These are phyloP conservation scores for Aristolochia fimbriata DNA, from an alignment of 164 flowering plant genomes.

Conservation along the genomic window DNA sequence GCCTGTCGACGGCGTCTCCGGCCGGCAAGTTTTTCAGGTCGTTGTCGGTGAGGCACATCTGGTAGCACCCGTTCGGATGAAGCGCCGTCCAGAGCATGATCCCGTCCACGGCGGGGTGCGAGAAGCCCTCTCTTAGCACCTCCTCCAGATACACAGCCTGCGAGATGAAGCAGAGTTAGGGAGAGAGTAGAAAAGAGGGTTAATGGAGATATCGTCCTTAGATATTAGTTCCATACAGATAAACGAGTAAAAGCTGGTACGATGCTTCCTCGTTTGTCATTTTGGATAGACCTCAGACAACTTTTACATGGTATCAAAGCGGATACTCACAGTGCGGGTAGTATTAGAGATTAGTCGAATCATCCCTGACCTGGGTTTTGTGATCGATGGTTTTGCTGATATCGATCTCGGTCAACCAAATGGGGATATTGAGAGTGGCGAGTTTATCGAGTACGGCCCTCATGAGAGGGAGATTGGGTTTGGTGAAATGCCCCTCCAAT, in stretches of 20 bases:
- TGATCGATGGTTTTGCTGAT: constrained; percentile 44
- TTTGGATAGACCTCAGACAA: too few species aligned
- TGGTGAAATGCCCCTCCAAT: constrained; percentile 64
- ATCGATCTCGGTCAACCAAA: constrained; percentile 94
- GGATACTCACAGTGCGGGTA: too few species aligned
- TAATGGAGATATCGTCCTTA: too few species aligned
- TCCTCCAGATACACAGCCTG: constrained; percentile 74
- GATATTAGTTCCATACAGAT: too few species aligned
- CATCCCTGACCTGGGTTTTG: constrained; percentile 60
- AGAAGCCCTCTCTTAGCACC: constrained; percentile 83
- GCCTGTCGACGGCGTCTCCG: constrained; percentile 69
- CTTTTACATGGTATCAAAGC: too few species aligned
- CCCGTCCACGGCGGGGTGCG: constrained; percentile 80
- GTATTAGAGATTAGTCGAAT: too few species aligned
- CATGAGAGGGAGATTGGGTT: constrained; percentile 70
- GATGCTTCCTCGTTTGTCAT: too few species aligned
- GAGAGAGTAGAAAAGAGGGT: too few species aligned
- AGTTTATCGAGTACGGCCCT: constrained; percentile 75
- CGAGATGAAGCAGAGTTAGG: too few species aligned
- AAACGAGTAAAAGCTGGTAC: too few species aligned
- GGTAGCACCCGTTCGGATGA: constrained; percentile 66
- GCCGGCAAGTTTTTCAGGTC: constrained; percentile 62
- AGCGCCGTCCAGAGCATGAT: constrained; percentile 85
- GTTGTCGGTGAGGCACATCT: constrained; percentile 80
- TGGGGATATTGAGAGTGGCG: constrained; percentile 71